These are phyloP conservation scores for Leccinum aurantiacum DNA, from an alignment of 768 basidiomycete species.

Conservation along the genomic window DNA sequence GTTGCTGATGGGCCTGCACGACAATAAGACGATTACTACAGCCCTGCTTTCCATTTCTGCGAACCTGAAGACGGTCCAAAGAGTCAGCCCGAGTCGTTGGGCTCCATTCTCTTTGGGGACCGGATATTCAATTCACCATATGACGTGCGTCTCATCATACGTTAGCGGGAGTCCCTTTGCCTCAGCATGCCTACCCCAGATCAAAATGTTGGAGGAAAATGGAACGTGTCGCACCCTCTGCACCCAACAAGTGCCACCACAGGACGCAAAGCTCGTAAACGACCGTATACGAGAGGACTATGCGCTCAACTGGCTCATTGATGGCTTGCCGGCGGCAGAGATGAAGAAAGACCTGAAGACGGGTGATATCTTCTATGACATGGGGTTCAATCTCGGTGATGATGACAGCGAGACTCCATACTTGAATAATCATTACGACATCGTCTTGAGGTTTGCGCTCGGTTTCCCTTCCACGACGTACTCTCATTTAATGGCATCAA, in stretches of 20 bases:
- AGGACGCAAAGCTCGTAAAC: conserved; percentile 88
- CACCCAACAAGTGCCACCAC: conserved; percentile 51
- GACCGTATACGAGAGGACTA: conserved; percentile 91
- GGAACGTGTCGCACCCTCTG: conserved; percentile 79
- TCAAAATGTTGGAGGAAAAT: conserved; percentile 79
- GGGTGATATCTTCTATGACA: conserved; percentile 87
- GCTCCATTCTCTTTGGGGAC: conserved; percentile 96
- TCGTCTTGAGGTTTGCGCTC: conserved; percentile 62
- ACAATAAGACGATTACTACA: conserved; percentile 85
- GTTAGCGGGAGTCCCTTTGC: background rate
- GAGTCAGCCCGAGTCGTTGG: conserved; percentile 81
- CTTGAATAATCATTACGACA: conserved; percentile 92
- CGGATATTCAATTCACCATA: conserved; percentile 91
- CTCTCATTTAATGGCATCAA: conserved; percentile 32
- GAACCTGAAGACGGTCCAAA: conserved; percentile 69
- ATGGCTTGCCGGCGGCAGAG: conserved; percentile 92
- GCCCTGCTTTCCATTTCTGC: conserved; percentile 84
- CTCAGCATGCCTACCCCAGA: conserved; percentile 41
- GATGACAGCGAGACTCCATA: conserved; percentile 67
- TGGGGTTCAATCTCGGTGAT: conserved; percentile 89
- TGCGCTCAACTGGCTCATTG: conserved; percentile 91
- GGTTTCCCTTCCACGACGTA: background rate
- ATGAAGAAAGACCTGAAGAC: conserved; percentile 82
- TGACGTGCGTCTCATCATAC: conserved; percentile 52
- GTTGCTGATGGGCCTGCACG: conserved; percentile 4